These are phyloP conservation scores for Chrysophaeum taylorii DNA, from an alignment of 352 stramenopile genomes.

Conservation along the genomic window DNA sequence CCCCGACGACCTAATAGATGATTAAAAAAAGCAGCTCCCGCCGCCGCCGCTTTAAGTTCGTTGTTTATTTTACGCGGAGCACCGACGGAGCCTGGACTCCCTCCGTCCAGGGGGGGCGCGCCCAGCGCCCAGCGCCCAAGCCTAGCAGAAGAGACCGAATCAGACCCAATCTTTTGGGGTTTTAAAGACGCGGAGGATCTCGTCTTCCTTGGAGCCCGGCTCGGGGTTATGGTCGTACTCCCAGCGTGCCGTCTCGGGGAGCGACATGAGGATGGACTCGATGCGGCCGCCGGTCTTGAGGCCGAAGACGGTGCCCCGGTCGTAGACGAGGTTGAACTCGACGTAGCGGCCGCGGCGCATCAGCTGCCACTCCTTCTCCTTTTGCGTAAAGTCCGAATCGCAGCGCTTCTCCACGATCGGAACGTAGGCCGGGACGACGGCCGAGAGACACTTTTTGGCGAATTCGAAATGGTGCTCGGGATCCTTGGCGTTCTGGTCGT, in stretches of 20 bases:
- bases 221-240: constrained; percentile 82
- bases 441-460: constrained; percentile 46
- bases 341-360: constrained; percentile 84
- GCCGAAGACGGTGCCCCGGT: constrained; percentile 94
- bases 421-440: constrained; percentile 73
- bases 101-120: no score
- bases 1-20: no score
- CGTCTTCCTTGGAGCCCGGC: constrained; percentile 72
- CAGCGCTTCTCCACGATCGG: constrained; percentile 89
- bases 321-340: constrained; percentile 99
- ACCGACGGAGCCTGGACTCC: no score
- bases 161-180: constrained; percentile 85
- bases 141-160: no score
- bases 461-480: constrained; percentile 65
- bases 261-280: constrained; percentile 96
- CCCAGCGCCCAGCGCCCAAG: no score
- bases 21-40: no score
- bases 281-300: constrained; percentile 90
- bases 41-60: no score
- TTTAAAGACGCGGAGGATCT: constrained; percentile 81
- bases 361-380: constrained; percentile 96
- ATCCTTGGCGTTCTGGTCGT: constrained; percentile 84
- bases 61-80: no score
- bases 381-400: constrained; percentile 81
- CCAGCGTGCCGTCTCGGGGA: constrained; percentile 89